Base-by-base conservation (phyloP, 257 asterid genomes). In the Lycium ferocissimum region DNA sequence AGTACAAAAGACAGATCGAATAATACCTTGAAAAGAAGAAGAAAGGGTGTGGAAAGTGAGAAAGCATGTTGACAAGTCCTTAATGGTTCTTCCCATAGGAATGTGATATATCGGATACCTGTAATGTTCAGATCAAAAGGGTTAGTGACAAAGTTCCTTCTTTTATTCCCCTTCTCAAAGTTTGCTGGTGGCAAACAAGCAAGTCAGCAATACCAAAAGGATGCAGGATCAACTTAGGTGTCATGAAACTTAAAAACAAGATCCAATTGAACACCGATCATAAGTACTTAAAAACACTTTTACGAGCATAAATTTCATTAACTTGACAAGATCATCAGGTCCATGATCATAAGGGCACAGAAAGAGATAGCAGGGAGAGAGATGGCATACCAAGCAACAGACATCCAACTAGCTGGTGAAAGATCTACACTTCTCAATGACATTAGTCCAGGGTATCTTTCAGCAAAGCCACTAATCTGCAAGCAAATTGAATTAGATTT, bases 51-150 rank as follows among this genome's bases (percentile, higher is more conserved):
- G 93, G 84, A 88, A 91, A 69, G 93, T 85, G 85, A 91, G 93
- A 83, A 91, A 91, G 86, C 89, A 84, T 22, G 93, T 81, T 71
- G 92, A 87, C 88, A 91, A 83, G 88, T 89, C 92, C 83, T 87
- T 91, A 43, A 87, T 82, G n/a, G 90, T 88, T 85, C 90, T 88
- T 73, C 91, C 91, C 89, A 89, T 88, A 15, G 93, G 93, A 80
- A 91, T 91, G 82, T 89, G 90, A 80, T 91, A 91, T 81, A 91
- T 91, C 8, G 93, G 93, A 83, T 89, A 91, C 93, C 93, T 91
- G 89, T 59, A 84, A 82, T 63, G 51, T 85, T 56, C 85, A 57
- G 85, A 72, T 82, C 88, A 53, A 65, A 45, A 59, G 47, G 73
- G 82, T 59, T 65, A 81, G 73, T 18, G 59, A 35, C 59, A 35